phyloP scores from a whole-genome alignment of 192 early-diverging fungal species.

The Funneliformis geosporum region DNA sequence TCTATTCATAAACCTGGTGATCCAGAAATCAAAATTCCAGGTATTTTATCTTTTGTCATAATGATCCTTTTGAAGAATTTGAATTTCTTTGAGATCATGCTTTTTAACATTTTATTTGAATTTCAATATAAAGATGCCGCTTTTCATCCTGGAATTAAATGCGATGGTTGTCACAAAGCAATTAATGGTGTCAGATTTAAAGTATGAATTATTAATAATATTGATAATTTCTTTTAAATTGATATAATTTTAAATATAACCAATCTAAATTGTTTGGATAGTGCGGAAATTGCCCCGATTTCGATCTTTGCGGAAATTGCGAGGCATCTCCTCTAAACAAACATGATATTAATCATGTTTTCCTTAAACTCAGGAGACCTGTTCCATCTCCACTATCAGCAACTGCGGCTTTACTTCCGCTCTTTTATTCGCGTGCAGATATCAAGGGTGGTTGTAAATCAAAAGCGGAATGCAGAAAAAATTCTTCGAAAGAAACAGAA shows the following conservation, averaged over 20 bases:
- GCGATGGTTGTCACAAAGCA: constrained; percentile 48
- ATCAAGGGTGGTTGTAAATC: not conserved
- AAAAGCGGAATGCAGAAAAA: constrained; percentile 31
- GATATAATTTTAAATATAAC: too few species aligned
- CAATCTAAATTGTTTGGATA: constrained; percentile 27
- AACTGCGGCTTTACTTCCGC: constrained; percentile 36
- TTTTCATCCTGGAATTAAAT: constrained; percentile 44
- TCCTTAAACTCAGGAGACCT: constrained; percentile 52
- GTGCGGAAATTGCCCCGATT: constrained; percentile 61
- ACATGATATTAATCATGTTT: constrained; percentile 49
- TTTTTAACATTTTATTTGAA: not conserved
- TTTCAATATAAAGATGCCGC: constrained; percentile 20
- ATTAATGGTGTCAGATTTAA: constrained; percentile 55
- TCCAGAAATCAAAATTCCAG: constrained; percentile 32
- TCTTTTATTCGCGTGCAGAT: constrained; percentile 38
- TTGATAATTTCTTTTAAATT: not conserved
- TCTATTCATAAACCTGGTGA: constrained; percentile 38
- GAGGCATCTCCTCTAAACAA: constrained; percentile 37
- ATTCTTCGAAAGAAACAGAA: not conserved
- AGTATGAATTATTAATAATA: constrained; percentile 36
- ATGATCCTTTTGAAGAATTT: not conserved
- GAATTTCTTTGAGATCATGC: not conserved
- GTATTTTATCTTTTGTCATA: constrained; percentile 12
- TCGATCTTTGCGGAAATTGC: constrained; percentile 68
- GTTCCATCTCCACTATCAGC: constrained; percentile 27